Percentiles rank a stretch among this genome's conserved stretches.
Evolutionary conservation across 768 basidiomycete genomes (phyloP).

Genomic region (Dioszegia crocea): DNA sequence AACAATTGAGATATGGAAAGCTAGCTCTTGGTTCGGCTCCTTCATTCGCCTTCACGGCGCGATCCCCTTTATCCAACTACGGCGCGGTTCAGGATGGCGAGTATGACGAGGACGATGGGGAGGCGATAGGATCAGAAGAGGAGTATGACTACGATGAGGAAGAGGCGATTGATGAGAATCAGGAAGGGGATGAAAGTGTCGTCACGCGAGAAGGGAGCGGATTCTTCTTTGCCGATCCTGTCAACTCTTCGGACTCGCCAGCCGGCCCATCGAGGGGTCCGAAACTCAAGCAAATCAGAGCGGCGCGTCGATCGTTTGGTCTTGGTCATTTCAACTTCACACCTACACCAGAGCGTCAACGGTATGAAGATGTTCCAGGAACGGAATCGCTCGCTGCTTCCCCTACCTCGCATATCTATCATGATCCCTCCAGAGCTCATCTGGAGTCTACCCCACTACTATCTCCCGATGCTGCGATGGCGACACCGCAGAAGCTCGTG

Average conservation of each 20-base stretch:
- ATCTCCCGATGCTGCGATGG: not conserved
- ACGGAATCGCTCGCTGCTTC: not conserved
- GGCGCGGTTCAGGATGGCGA: constrained; percentile 10
- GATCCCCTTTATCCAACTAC: constrained; percentile 8
- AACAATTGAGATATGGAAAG: constrained; percentile 36
- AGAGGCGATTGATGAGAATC: constrained; percentile 9
- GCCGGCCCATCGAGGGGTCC: not conserved
- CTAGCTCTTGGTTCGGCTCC: constrained; percentile 35
- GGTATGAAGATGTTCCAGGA: not conserved
- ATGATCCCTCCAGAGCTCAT: not conserved
- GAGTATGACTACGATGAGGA: constrained; percentile 21
- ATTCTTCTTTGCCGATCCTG: constrained; percentile 7
- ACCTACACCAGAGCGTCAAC: not conserved
- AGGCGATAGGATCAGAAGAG: constrained; percentile 16
- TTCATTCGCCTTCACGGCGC: constrained; percentile 33
- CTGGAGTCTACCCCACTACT: constrained; percentile 3
- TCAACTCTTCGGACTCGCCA: not conserved
- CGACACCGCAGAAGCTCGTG: constrained; percentile 6
- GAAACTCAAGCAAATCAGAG: not conserved
- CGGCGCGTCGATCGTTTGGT: constrained; percentile 1
- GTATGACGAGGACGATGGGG: constrained; percentile 3
- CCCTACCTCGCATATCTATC: constrained; percentile 5
- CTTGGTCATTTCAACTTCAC: constrained; percentile 5
- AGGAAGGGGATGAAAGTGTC: not conserved
- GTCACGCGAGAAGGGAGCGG: not conserved